Base-by-base conservation (phyloP, 306 rosid species). In the Quercus rubra region DNA sequence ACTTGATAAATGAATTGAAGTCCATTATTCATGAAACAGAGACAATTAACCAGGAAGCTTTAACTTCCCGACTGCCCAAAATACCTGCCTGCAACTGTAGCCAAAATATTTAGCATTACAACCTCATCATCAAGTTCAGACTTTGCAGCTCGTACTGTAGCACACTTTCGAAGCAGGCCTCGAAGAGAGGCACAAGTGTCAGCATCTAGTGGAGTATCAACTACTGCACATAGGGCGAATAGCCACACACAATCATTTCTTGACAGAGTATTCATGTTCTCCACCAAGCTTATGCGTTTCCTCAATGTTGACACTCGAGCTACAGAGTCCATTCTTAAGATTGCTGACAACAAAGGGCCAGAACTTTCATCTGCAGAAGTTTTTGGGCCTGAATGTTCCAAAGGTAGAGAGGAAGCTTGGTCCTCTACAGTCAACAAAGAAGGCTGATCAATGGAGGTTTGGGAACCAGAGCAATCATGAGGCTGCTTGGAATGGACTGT, bases 101-200 rank as follows among this genome's bases (percentile, higher is more conserved):
- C 85, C 38, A 95, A 85, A 80, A 95, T 89, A 72, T 91, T 95
- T 78, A 92, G 79, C 98, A 91, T 91, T 38, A 87, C 83, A 64
- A 86, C 88, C 89, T 95, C 93, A 0, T 91, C 96, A 25, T 93
- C 96, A 2, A 82, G 80, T 23, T 75, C 87, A 46, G 83, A 59
- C 86, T 95, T 95, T 19, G 70, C 84, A 17, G 97, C 92, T 28
- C 93, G 91, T 66, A 92, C 77, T 78, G 83, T 78, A 13, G 98
- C 96, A 55, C 99, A 87, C 87, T 91, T 93, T 6, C 97, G 87
- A 49, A 95, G 92, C 82, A 93, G 88, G 86, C 92, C 86, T 78
- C 99, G 84, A 35, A 95, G 77, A 25, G 97, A 76, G 6, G 97
- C 94, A 41, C 85, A 41, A 28, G 90, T 82, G 83, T 95, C 94